These are phyloP conservation scores for Phytophthora pini DNA, from an alignment of 352 stramenopile genomes.

Conservation along the genomic window DNA sequence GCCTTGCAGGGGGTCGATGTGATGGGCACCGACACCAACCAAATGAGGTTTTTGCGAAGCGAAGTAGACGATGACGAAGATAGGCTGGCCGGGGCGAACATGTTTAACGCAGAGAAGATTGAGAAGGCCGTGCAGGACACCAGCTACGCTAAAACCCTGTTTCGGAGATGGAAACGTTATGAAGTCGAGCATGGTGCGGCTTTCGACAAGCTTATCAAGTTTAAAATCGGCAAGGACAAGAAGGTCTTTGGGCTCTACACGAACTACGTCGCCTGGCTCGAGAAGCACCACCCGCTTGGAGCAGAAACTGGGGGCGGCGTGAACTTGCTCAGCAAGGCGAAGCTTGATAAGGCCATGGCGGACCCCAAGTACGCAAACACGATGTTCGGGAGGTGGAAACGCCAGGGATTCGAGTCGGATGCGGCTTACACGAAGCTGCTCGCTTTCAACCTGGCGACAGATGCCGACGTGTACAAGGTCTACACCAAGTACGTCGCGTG, in stretches of 20 bases:
- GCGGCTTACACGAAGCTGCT: too few relatives aligned
- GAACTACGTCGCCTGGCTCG: too few relatives aligned
- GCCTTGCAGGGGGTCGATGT: too few relatives aligned
- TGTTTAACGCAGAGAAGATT: slow-evolving; percentile 14
- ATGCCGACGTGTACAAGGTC: neutral
- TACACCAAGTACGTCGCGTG: neutral
- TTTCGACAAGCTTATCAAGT: too few relatives aligned
- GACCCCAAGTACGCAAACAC: slow-evolving; percentile 8
- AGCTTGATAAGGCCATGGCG: slow-evolving; percentile 2
- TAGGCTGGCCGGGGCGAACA: slow-evolving; percentile 2
- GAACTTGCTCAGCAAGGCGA: slow-evolving; percentile 6
- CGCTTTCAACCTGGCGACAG: too few relatives aligned
- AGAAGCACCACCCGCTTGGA: too few relatives aligned
- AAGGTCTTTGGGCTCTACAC: too few relatives aligned
- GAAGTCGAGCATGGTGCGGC: neutral
- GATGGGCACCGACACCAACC: neutral
- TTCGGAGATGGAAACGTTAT: slow-evolving; percentile 10
- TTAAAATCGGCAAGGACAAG: too few relatives aligned
- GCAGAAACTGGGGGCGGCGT: neutral
- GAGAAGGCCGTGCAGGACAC: neutral
- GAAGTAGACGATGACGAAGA: slow-evolving; percentile 1
- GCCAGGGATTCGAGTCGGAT: neutral
- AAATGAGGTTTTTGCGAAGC: neutral
- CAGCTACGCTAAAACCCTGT: slow-evolving; percentile 14
- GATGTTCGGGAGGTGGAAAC: slow-evolving; percentile 14